Percentiles rank a stretch among this genome's conserved stretches.
Conservation (phyloP, 768 basidiomycete genomes). For the Cyclocybe aegerita region DNA sequence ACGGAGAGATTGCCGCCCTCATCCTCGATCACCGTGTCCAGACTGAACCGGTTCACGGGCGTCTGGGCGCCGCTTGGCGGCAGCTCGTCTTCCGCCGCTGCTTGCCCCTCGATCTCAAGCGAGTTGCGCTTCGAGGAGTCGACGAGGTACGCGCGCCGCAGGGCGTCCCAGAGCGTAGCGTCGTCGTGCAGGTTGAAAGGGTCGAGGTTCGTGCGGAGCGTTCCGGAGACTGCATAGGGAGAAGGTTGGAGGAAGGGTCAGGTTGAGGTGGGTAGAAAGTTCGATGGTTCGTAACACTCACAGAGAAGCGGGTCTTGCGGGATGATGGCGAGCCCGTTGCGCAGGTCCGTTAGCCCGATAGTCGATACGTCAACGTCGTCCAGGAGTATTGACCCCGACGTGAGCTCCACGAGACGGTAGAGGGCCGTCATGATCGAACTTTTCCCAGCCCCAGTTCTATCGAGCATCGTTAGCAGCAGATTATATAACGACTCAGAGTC, state of each 20-base stretch:
- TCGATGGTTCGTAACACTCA: constrained; percentile 23
- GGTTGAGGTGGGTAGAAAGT: neutral
- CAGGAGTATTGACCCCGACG: constrained; percentile 71
- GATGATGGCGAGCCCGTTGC: constrained; percentile 72
- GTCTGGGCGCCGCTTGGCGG: constrained; percentile 41
- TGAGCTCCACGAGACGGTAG: constrained; percentile 81
- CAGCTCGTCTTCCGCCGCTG: constrained; percentile 23
- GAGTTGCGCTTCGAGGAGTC: constrained; percentile 43
- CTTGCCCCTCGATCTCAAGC: neutral
- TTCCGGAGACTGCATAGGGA: constrained; percentile 61
- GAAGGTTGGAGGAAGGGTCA: neutral
- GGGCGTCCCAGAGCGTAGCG: constrained; percentile 81
- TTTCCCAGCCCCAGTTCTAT: constrained; percentile 84
- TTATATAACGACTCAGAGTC: neutral
- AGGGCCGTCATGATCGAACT: constrained; percentile 89
- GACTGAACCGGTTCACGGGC: constrained; percentile 64
- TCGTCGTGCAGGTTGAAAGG: constrained; percentile 85
- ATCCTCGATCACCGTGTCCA: constrained; percentile 83
- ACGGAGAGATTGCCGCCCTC: constrained; percentile 86
- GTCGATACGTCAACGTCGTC: constrained; percentile 84
- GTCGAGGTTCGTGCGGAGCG: constrained; percentile 84
- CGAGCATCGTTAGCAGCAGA: neutral
- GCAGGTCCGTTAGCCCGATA: constrained; percentile 74
- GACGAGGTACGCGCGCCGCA: constrained; percentile 81
- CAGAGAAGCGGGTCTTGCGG: constrained; percentile 77